A percentile compares a stretch with the other conserved stretches of the same genome.
phyloP scores from a whole-genome alignment of 2,329 filamentous ascomycete genomes.

The Aspergillus chevalieri region DNA sequence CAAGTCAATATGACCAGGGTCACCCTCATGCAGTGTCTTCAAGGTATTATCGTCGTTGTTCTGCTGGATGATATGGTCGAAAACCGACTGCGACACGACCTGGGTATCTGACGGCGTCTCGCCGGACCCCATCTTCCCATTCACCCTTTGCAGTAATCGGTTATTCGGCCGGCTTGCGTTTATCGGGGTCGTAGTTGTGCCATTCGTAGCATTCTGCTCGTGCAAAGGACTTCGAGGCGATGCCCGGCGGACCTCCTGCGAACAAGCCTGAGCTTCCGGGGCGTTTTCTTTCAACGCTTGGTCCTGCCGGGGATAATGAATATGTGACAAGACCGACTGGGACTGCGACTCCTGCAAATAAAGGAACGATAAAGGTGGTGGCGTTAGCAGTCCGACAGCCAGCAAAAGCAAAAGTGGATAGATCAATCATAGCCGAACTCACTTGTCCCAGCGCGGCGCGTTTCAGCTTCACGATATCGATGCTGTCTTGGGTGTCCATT shows the following conservation, averaged over 20 bases:
- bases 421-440: slow-evolving; percentile 18
- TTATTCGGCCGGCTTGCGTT: slow-evolving; percentile 6
- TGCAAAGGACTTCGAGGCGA: slow-evolving; percentile 1
- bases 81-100: slow-evolving; percentile 40
- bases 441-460: slow-evolving; percentile 36
- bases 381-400: slow-evolving; percentile 24
- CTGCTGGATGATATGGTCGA: slow-evolving; percentile 34
- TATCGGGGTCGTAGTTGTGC: slow-evolving; percentile 4
- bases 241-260: slow-evolving; percentile 1
- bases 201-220: slow-evolving; percentile 16
- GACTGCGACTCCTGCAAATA: slow-evolving; percentile 25
- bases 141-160: slow-evolving; percentile 11
- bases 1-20: slow-evolving; percentile 40
- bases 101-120: slow-evolving; percentile 39
- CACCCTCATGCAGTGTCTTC: slow-evolving; percentile 35
- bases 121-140: slow-evolving; percentile 28
- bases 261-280: neutral
- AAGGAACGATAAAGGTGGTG: slow-evolving; percentile 9
- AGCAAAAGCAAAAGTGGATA: slow-evolving; percentile 17
- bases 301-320: slow-evolving; percentile 5
- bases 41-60: slow-evolving; percentile 33
- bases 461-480: slow-evolving; percentile 36
- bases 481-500: slow-evolving; percentile 39
- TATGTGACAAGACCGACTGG: slow-evolving; percentile 14
- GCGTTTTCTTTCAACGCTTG: neutral